Evolutionary conservation across 148 eudicot species (phyloP).

Genomic region (Arctostaphylos glauca): DNA sequence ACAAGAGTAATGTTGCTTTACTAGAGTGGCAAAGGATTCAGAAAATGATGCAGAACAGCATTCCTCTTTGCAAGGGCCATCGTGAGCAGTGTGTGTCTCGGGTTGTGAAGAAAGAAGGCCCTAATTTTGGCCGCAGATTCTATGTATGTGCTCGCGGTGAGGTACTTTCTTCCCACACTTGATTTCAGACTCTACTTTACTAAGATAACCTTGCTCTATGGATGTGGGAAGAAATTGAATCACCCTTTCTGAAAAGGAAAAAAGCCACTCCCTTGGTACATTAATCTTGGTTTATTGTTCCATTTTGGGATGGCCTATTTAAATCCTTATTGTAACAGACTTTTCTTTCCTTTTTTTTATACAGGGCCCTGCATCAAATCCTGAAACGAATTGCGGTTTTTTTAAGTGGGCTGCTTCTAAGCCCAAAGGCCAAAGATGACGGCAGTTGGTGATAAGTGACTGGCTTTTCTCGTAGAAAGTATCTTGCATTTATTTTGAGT

Average conservation of each 20-base stretch:
- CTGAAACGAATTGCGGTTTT: slow-evolving; percentile 90
- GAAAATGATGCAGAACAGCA: slow-evolving; percentile 82
- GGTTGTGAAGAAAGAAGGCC: slow-evolving; percentile 87
- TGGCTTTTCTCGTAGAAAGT: slow-evolving; percentile 63
- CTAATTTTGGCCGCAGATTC: slow-evolving; percentile 79
- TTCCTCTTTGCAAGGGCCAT: slow-evolving; percentile 93
- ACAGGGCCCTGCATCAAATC: slow-evolving; percentile 97
- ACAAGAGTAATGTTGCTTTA: slow-evolving; percentile 54
- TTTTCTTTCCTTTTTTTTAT: slow-evolving; percentile 1
- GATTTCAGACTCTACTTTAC: neutral
- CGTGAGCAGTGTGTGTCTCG: slow-evolving; percentile 81
- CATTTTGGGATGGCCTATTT: neutral
- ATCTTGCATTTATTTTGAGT: slow-evolving; percentile 47
- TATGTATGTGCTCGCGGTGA: slow-evolving; percentile 95
- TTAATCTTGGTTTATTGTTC: neutral
- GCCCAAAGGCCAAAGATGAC: slow-evolving; percentile 36
- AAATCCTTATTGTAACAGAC: neutral
- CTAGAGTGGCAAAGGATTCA: slow-evolving; percentile 94
- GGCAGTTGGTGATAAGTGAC: too few relatives aligned
- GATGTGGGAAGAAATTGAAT: neutral
- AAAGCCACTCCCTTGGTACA: neutral
- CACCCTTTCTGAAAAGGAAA: neutral
- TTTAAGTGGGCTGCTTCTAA: slow-evolving; percentile 86
- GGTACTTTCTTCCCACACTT: slow-evolving; percentile 41
- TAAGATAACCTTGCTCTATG: neutral